Conservation (phyloP, 305 asterid species). For the Fraxinus ornus region DNA sequence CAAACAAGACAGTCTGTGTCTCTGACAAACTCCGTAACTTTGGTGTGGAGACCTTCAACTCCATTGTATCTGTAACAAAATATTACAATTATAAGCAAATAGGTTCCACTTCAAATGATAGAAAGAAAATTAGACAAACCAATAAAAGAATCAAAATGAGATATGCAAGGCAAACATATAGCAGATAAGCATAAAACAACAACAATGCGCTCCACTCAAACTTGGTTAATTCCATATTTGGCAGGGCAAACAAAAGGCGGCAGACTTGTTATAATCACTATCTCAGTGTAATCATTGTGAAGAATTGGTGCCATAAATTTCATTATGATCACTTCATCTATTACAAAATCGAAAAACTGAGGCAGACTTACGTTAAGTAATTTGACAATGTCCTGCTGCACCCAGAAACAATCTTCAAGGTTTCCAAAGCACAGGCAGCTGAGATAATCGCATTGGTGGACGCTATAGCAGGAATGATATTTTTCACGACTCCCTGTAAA, state of each 20-base stretch:
- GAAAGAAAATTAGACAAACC: neutral
- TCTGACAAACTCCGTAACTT: conserved; percentile 84
- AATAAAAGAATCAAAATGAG: neutral
- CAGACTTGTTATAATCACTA: neutral
- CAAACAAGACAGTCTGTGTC: conserved; percentile 88
- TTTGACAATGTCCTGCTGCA: conserved; percentile 86
- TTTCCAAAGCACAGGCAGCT: conserved; percentile 95
- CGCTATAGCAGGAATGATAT: conserved; percentile 97
- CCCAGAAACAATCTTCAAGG: conserved; percentile 92
- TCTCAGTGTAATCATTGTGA: neutral
- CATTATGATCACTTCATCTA: conserved; percentile 11
- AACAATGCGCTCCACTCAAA: neutral
- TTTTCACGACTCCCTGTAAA: conserved; percentile 95
- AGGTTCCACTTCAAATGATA: neutral
- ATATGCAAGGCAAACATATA: neutral
- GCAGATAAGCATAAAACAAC: neutral
- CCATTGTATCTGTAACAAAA: conserved; percentile 69
- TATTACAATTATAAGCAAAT: conserved; percentile 19
- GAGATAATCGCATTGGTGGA: conserved; percentile 97
- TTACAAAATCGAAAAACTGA: conserved; percentile 8
- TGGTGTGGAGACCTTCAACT: conserved; percentile 90
- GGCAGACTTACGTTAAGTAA: conserved; percentile 69
- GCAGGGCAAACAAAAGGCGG: neutral
- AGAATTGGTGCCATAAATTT: neutral
- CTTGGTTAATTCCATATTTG: neutral